Evolutionary conservation across 805 yeast genomes (phyloP).

Genomic region (Jamesozyma hellenica): DNA sequence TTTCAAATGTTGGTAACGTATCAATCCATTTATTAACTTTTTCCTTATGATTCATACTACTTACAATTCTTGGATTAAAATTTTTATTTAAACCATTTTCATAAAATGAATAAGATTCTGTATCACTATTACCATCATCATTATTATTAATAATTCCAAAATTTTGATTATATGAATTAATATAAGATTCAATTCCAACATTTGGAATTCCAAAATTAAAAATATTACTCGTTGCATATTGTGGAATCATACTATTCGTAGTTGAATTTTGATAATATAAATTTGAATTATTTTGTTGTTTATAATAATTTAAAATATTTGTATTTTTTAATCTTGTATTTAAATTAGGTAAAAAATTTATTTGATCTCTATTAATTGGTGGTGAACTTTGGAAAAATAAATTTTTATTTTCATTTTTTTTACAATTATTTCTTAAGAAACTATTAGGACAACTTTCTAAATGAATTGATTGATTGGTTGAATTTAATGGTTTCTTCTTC

Average conservation of each 20-base stretch:
- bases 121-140: background rate
- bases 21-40: conserved; percentile 58
- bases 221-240: conserved; percentile 8
- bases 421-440: conserved; percentile 1
- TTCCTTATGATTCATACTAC: conserved; percentile 56
- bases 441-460: conserved; percentile 14
- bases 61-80: conserved; percentile 53
- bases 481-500: background rate
- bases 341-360: too few species aligned
- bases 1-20: conserved; percentile 39
- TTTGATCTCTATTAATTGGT: conserved; percentile 2
- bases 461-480: conserved; percentile 3
- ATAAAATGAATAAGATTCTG: background rate
- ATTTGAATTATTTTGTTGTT: conserved; percentile 3
- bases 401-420: conserved; percentile 1
- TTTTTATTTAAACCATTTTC: conserved; percentile 1
- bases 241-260: conserved; percentile 11
- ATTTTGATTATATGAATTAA: too few species aligned
- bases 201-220: conserved; percentile 9
- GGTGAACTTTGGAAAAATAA: conserved; percentile 9
- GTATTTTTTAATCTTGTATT: too few species aligned
- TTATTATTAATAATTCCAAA: too few species aligned
- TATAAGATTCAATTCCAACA: too few species aligned
- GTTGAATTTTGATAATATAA: conserved; percentile 3
- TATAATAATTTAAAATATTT: conserved; percentile 7